Evolutionary conservation across 768 basidiomycete genomes (phyloP), one percentile per base, ranked within the genome.

Genomic region (Boletellus ananiceps): DNA sequence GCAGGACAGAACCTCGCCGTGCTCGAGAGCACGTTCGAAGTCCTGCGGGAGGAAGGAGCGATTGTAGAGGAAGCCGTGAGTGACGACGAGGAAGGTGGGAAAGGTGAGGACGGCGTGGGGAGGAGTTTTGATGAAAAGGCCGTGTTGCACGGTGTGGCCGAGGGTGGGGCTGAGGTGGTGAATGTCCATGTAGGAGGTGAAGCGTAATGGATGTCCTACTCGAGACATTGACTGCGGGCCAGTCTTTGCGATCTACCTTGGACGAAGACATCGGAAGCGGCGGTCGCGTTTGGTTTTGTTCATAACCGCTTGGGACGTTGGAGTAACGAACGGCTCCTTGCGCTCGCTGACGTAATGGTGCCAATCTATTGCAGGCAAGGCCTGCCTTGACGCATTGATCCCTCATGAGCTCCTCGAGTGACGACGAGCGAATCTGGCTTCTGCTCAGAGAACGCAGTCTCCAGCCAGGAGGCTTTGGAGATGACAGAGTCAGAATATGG

Each of bases 1-100:
- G 77, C 81, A 8, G 88, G 84, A 2, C 86, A 93, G 64, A 94
- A 94, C 59, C 75, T 91, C 31, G 80, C 82, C 51, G 83, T 83
- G 19, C 75, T 79, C 44, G 84, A 88, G 44, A 66, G 66, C 23
- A 74, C 83, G 21, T 88, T 81, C 74, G 62, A 72, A 5, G 63
- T 76, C 46, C 61, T 86, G 16, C 75, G 76, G 44, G 82, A 84
- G 44, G 77, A 82, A 55, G 87, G 84, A 7, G 82, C 80, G 40
- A 63, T 86, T 19, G 69, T 88, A 38, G 86, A 88, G 62, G 86
- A 87, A 52, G 73, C 78, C 9, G 62, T 64, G 9, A 76, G 77
- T 23, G 72, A 72, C 19, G 76, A 72, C 16, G 79, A 69, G 12
- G 65, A 59, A 29, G 65, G 35, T 14, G 60, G 48, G 15, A 42